Evolutionary conservation across 2,329 filamentous ascomycete species (phyloP).

Genomic region (Botryotinia calthae): DNA sequence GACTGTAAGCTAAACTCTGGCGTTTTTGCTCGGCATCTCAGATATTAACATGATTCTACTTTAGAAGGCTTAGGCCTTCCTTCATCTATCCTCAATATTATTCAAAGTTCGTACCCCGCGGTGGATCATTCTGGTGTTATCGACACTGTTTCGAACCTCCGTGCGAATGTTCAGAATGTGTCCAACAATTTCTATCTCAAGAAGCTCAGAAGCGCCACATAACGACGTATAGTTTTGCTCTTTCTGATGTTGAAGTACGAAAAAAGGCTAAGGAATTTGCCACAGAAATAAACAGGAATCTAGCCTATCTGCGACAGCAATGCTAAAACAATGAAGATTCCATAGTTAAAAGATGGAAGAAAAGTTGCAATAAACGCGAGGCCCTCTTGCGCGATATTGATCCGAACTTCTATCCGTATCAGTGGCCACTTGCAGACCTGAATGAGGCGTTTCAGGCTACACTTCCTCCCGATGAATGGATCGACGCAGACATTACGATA

Average conservation of each 20-base stretch:
- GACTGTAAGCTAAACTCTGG: too few relatives aligned
- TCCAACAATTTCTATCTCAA: not conserved
- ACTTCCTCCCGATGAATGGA: not conserved
- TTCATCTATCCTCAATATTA: too few relatives aligned
- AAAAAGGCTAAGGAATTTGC: not conserved
- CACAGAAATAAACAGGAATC: not conserved
- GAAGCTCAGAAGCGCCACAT: not conserved
- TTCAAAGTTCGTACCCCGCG: too few relatives aligned
- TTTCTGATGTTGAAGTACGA: not conserved
- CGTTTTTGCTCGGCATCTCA: too few relatives aligned
- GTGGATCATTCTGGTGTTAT: not conserved
- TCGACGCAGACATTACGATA: not conserved
- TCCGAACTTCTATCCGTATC: not conserved
- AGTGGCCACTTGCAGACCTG: not conserved
- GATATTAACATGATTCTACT: too few relatives aligned
- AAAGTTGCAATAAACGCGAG: not conserved
- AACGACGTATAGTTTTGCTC: not conserved
- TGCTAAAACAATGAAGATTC: not conserved
- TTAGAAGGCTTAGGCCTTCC: too few relatives aligned
- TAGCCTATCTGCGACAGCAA: not conserved
- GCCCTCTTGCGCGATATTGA: not conserved
- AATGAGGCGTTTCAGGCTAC: not conserved
- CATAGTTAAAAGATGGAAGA: not conserved
- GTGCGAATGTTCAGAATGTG: not conserved
- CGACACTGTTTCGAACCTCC: not conserved